These are phyloP conservation scores for Batrachochytrium dendrobatidis DNA, from an alignment of 371 early-diverging fungal genomes.

Conservation along the genomic window DNA sequence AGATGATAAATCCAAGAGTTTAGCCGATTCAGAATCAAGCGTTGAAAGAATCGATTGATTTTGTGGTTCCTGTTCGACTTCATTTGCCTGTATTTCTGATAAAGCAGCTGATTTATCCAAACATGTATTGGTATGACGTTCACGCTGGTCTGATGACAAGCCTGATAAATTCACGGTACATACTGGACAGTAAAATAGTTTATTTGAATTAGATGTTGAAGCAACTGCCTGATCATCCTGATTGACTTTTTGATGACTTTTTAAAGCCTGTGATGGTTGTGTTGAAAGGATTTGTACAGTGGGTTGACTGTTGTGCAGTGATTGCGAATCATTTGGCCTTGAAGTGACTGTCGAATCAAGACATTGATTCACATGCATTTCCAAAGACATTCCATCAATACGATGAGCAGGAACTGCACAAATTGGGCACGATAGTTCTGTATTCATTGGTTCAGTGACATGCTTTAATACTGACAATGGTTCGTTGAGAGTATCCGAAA, in stretches of 20 bases:
- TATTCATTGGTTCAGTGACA: no score
- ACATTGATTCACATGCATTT: background rate
- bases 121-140: background rate
- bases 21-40: no score
- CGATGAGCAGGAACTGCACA: background rate
- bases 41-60: no score
- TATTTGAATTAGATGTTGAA: no score
- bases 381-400: background rate
- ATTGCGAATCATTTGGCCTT: background rate
- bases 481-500: no score
- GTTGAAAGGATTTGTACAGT: background rate
- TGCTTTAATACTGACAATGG: no score
- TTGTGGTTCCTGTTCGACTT: background rate
- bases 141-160: background rate
- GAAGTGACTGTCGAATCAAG: background rate
- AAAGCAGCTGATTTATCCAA: background rate
- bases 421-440: background rate
- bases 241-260: background rate
- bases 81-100: background rate
- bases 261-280: background rate
- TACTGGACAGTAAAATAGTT: background rate
- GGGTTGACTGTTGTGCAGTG: background rate
- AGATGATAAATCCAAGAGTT: no score
- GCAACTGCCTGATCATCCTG: background rate
- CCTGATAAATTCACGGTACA: background rate